phyloP scores from a whole-genome alignment of 805 yeast genomes.

The Yamadazyma takamatsuzukensis region DNA sequence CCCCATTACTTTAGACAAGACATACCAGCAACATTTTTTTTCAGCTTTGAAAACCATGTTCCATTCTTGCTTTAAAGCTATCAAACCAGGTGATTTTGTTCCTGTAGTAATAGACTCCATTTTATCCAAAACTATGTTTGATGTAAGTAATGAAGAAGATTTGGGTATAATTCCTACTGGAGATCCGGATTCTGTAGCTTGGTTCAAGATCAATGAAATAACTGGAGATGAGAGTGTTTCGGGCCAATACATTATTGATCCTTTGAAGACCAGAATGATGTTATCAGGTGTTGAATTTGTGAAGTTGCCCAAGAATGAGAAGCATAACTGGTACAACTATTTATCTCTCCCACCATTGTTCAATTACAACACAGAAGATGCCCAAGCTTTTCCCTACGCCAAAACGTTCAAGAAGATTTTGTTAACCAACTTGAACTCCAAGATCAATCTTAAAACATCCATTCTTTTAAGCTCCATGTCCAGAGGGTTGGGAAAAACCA shows the following conservation, averaged over 20 bases:
- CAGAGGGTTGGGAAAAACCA: slow-evolving; percentile 77
- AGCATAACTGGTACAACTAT: slow-evolving; percentile 45
- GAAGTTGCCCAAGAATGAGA: slow-evolving; percentile 29
- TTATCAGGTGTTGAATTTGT: slow-evolving; percentile 58
- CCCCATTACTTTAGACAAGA: slow-evolving; percentile 62
- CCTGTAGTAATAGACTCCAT: slow-evolving; percentile 75
- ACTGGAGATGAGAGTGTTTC: slow-evolving; percentile 23
- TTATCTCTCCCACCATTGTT: slow-evolving; percentile 41
- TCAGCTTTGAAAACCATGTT: slow-evolving; percentile 61
- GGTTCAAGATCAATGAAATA: slow-evolving; percentile 72
- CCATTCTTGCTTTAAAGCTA: slow-evolving; percentile 53
- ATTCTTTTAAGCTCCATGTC: slow-evolving; percentile 64
- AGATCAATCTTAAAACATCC: slow-evolving; percentile 51
- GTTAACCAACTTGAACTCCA: slow-evolving; percentile 44
- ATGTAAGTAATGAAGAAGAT: slow-evolving; percentile 23
- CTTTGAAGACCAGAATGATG: slow-evolving; percentile 62
- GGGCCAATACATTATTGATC: slow-evolving; percentile 58
- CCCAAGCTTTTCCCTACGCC: slow-evolving; percentile 45
- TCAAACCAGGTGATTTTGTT: slow-evolving; percentile 62
- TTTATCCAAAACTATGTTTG: slow-evolving; percentile 54
- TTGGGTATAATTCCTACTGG: slow-evolving; percentile 51
- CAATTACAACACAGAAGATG: slow-evolving; percentile 24
- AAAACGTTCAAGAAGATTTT: slow-evolving; percentile 51
- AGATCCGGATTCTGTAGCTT: slow-evolving; percentile 68
- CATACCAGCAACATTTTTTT: slow-evolving; percentile 58